phyloP scores from a whole-genome alignment of 345 rosid genomes.

The Salix udensis region DNA sequence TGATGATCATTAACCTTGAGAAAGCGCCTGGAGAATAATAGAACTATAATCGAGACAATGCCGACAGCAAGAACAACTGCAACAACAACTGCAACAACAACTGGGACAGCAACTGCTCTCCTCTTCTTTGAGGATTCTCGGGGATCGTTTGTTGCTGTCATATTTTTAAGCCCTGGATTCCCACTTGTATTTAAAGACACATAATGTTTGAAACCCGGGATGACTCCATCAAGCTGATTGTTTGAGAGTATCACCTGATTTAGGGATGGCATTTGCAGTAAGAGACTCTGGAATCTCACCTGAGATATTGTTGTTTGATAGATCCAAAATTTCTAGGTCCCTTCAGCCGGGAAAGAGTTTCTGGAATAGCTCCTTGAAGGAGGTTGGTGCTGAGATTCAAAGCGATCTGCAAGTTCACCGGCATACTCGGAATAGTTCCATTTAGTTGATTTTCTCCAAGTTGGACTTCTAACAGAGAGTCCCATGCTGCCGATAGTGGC shows the following conservation, averaged over 20 bases:
- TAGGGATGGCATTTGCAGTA: conserved; percentile 25
- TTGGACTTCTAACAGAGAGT: conserved; percentile 53
- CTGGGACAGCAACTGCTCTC: conserved; percentile 31
- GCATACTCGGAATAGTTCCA: conserved; percentile 61
- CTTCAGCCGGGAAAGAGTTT: conserved; percentile 24
- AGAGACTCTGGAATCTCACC: conserved; percentile 46
- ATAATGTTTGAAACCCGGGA: conserved; percentile 25
- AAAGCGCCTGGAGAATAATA: conserved; percentile 40
- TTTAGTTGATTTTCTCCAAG: conserved; percentile 57
- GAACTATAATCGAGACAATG: conserved; percentile 21
- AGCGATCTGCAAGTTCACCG: conserved; percentile 52
- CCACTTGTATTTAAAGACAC: conserved; percentile 37
- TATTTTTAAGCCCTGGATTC: conserved; percentile 27
- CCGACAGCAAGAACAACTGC: conserved; percentile 29
- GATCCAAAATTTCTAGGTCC: conserved; percentile 68
- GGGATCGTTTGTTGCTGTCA: background rate
- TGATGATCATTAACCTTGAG: conserved; percentile 42
- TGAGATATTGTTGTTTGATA: conserved; percentile 54
- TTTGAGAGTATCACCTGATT: conserved; percentile 51
- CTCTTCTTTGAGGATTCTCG: conserved; percentile 3
- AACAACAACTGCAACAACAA: conserved; percentile 36
- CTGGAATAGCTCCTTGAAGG: conserved; percentile 52
- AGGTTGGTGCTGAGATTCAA: conserved; percentile 70
- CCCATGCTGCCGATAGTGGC: conserved; percentile 26
- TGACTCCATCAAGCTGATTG: conserved; percentile 52